Conservation (phyloP, 805 yeast genomes). For the Kuraishia molischiana region DNA sequence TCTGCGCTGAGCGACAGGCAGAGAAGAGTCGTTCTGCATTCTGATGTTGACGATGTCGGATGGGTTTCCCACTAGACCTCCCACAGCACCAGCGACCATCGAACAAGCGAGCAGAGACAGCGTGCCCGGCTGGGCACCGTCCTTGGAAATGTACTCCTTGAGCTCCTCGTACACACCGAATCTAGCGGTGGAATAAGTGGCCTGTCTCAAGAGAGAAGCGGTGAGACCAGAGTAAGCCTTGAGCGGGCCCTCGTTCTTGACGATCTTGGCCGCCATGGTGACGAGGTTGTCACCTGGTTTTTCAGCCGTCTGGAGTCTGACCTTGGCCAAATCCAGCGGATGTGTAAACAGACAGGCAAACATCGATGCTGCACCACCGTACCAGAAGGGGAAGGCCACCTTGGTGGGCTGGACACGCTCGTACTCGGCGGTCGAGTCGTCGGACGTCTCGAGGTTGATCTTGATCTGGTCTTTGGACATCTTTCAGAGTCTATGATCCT, state of each 20-base stretch:
- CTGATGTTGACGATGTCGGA: slow-evolving; percentile 81
- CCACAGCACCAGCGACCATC: slow-evolving; percentile 77
- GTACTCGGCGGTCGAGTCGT: slow-evolving; percentile 1
- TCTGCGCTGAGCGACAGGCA: slow-evolving; percentile 56
- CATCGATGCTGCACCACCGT: slow-evolving; percentile 43
- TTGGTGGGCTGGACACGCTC: neutral
- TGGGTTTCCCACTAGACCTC: slow-evolving; percentile 84
- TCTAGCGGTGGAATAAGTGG: slow-evolving; percentile 78
- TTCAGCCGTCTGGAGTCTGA: slow-evolving; percentile 72
- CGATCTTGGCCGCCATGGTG: slow-evolving; percentile 50
- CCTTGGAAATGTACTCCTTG: slow-evolving; percentile 40
- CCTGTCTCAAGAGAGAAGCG: slow-evolving; percentile 78
- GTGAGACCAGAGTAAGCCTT: slow-evolving; percentile 76
- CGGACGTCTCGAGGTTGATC: slow-evolving; percentile 2
- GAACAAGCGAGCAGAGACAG: slow-evolving; percentile 61
- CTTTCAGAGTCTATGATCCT: no score
- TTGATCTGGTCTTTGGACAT: neutral
- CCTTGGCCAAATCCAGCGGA: slow-evolving; percentile 82
- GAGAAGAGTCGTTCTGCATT: slow-evolving; percentile 80
- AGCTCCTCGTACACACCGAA: slow-evolving; percentile 79
- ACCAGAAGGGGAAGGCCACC: slow-evolving; percentile 9
- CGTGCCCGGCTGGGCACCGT: slow-evolving; percentile 38
- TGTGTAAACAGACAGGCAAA: slow-evolving; percentile 63
- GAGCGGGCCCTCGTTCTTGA: slow-evolving; percentile 52
- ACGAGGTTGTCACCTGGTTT: slow-evolving; percentile 54